Conservation (phyloP, 2,329 filamentous ascomycete genomes). For the Eutypa lata region DNA sequence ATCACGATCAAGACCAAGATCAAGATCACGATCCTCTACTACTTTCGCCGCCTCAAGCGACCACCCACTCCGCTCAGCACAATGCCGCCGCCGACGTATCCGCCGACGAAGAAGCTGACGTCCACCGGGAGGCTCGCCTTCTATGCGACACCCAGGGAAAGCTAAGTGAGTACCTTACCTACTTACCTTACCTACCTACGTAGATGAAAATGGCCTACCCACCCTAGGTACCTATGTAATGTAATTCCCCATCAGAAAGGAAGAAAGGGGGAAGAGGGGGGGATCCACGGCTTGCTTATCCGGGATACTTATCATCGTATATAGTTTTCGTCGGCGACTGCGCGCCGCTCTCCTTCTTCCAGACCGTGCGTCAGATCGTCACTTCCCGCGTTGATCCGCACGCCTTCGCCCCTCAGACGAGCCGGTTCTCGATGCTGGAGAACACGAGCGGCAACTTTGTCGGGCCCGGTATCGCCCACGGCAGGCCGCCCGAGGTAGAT, state of each 20-base stretch:
- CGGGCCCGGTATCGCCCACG: conserved; percentile 7
- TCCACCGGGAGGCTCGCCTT: conserved; percentile 50
- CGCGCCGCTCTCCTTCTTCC: conserved; percentile 54
- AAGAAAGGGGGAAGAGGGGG: too few species aligned
- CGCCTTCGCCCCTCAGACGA: conserved; percentile 50
- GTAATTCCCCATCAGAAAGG: too few species aligned
- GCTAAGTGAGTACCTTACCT: conserved; percentile 35
- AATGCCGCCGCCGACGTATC: conserved; percentile 20
- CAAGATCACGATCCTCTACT: too few species aligned
- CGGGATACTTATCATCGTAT: too few species aligned
- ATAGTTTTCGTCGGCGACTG: conserved; percentile 53
- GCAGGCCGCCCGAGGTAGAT: conserved; percentile 20
- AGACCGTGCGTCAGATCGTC: conserved; percentile 51
- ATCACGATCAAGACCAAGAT: too few species aligned
- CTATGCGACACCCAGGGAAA: conserved; percentile 52
- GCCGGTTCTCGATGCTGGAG: conserved; percentile 47
- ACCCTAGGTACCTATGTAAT: not conserved
- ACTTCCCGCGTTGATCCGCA: conserved; percentile 44
- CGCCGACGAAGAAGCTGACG: conserved; percentile 51
- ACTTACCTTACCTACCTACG: too few species aligned
- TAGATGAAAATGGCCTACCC: too few species aligned
- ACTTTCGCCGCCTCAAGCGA: not conserved
- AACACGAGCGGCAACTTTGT: conserved; percentile 34
- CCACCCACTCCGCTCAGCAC: conserved; percentile 11
- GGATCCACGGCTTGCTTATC: too few species aligned